These are phyloP conservation scores for Chalaropsis thielavioides DNA, from an alignment of 2,329 filamentous ascomycete genomes.

Conservation along the genomic window DNA sequence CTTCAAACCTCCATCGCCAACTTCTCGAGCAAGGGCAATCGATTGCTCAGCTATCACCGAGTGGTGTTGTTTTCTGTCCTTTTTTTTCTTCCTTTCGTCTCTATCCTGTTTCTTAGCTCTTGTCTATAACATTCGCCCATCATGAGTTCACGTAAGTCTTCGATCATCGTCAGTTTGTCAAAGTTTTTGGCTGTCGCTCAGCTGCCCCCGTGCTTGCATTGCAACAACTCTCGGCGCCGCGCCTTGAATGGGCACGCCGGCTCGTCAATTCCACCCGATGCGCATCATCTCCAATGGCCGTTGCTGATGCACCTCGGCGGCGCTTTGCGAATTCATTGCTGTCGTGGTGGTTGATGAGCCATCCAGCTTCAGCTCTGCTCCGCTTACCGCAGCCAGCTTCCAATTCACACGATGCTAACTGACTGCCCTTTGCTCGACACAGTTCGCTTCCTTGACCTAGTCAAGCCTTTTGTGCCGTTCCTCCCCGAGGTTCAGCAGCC, in stretches of 20 bases:
- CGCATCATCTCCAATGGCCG: not conserved
- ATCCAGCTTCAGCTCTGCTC: too few species aligned
- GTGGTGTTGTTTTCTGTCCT: slow-evolving; percentile 21
- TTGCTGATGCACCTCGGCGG: not conserved
- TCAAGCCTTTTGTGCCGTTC: slow-evolving; percentile 99
- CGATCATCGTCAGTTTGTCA: not conserved
- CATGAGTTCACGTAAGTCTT: slow-evolving; percentile 42
- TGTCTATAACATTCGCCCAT: slow-evolving; percentile 25
- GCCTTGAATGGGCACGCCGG: not conserved
- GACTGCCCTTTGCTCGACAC: slow-evolving; percentile 18
- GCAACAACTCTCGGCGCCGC: not conserved
- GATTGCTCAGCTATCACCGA: slow-evolving; percentile 16
- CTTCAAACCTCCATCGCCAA: slow-evolving; percentile 14
- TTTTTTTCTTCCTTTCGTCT: slow-evolving; percentile 23
- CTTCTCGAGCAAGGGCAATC: slow-evolving; percentile 17
- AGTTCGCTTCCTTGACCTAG: slow-evolving; percentile 99
- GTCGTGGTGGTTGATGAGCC: not conserved
- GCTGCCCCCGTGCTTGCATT: not conserved
- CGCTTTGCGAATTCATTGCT: not conserved
- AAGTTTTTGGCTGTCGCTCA: not conserved
- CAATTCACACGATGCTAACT: slow-evolving; percentile 6
- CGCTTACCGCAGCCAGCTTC: not conserved
- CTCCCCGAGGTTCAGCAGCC: slow-evolving; percentile 97
- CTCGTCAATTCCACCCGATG: not conserved
- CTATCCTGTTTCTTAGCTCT: slow-evolving; percentile 24